Evolutionary conservation across 805 yeast genomes (phyloP), one percentile per base, ranked within the genome.

Genomic region (Metschnikowia noctiluminum): DNA sequence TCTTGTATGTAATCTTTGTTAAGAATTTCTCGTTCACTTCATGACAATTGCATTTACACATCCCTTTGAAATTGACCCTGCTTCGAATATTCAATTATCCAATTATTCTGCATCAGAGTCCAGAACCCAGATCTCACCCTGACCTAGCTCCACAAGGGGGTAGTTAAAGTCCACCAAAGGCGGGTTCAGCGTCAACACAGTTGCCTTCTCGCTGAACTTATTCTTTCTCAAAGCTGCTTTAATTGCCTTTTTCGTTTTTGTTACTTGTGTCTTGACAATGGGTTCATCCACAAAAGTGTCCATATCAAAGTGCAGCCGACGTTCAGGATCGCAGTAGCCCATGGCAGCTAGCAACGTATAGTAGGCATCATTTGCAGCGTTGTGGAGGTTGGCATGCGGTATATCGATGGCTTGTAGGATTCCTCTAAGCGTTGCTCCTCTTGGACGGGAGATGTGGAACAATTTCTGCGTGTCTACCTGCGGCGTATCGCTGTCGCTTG

Each of bases 351-450:
- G 46, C 12, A 63, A 45, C 13, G 67, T 62, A 45, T 59, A 63
- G 51, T 63, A 63, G 11, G 67, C 65, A 42, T 63, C 67, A 50
- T 63, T 63, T 42, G 62, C 65, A 1, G 67, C 67, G 42, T 63
- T 63, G 44, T 63, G 67, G 35, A 63, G 58, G 28, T 55, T 48
- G n/a, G 60, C 61, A 31, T 62, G 62, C 9, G 65, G 62, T 16
- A 63, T 55, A 2, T 49, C 57, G 32, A 54, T 43, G 10, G 48
- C 38, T 8, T 62, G 60, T 12, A 63, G 45, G 15, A 61, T 51
- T 2, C 62, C 62, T 6, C 63, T 51, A 3, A 63, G 52, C 1
- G 62, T 54, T 8, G 61, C 63, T 10, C 60, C 61, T 10, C 45
- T 32, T 12, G 43, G 36, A 6, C 62, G 41, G 10, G 60, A 46